Base-by-base conservation (phyloP, 306 rosid species). In the Lathyrus oleraceus region DNA sequence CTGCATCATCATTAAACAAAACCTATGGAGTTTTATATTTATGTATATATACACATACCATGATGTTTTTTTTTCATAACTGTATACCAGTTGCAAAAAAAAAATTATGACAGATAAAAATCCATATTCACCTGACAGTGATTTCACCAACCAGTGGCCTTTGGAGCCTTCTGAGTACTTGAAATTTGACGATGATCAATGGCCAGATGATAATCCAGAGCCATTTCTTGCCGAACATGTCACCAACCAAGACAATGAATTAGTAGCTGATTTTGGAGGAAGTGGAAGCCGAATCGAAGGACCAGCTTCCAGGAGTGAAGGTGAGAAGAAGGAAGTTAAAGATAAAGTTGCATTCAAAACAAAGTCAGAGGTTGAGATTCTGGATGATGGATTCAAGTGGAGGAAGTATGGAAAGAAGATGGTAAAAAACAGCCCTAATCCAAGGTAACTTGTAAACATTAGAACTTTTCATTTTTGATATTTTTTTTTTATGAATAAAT, bases 351-450 rank as follows among this genome's bases (percentile, higher is more conserved):
- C 94, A 17, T 86, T 93, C 77, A 93, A 70, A 82, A 93, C 89
- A 14, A 74, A 74, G 85, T 82, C 98, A 60, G 93, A 87, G 78
- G 47, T 88, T 65, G 98, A 93, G 66, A 75, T 88, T 56, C 59
- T 93, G 16, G 91, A 93, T 8, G 97, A 93, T 76, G 96, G 98
- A 3, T 90, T 79, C 88, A 93, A 61, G 70, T 93, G 98, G 98
- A 86, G 97, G 74, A 93, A 93, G 81, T 93, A 93, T 28, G 98
- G 98, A 43, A 93, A 93, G 81, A 93, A 93, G 70, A 88, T 74
- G 91, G 98, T 90, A 16, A 93, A 93, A 80, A 88, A 90, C 87
- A 93, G 87, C 85, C 91, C 96, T 40, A 80, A 93, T 74, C 98
- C 97, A 9, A 93, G 96, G 98, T 93, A 32, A 10, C 27, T 8